Base-by-base conservation (phyloP, 2,329 filamentous ascomycete genomes). In the Pseudocercospora eumusae region DNA sequence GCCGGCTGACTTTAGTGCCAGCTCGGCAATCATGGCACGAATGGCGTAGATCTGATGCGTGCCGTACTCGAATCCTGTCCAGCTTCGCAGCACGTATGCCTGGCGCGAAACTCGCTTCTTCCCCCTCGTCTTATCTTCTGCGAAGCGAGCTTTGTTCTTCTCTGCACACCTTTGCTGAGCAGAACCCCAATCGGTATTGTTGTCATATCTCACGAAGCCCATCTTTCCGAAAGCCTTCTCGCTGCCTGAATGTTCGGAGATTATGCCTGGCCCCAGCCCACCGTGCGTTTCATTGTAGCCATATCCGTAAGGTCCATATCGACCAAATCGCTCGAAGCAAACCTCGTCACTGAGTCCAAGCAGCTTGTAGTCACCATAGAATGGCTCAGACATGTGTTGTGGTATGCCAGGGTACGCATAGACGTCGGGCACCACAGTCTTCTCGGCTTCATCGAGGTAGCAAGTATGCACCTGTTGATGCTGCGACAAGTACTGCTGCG, bases 61-160 rank as follows among this genome's bases (percentile, higher is more conserved):
- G 15, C 83, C 86, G 83, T 91, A 97, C 49, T 85, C 76, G 71
- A 90, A 95, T 65, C 90, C 90, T 63, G 92, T 89, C 89, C 90
- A 96, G 63, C 89, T 88, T 47, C 93, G 86, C 40, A 97, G 82
- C 4, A 97, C 87, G 45, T 96, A 84, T 1, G 92, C 93, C n/a
- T 91, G 92, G 33, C 91, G 84, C 8, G 82, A 75, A 6, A 80
- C 71, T 63, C 73, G 75, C 74, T 77, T 78, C 62, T 70, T 70
- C 11, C 68, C 69, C 8, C 65, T 68, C 15, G 69, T 68, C 25
- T 74, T 68, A 7, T 65, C 69, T 4, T 69, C 67, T 54, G 73
- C 68, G 67, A 82, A 82, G 21, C 80, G 79, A 47, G 74, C 70
- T 67, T 77, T 75, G 73, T 83, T 83, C 76, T 81, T 82, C 66